phyloP scores from a whole-genome alignment of 495 filamentous ascomycete species.

The Bacidia rubella region DNA sequence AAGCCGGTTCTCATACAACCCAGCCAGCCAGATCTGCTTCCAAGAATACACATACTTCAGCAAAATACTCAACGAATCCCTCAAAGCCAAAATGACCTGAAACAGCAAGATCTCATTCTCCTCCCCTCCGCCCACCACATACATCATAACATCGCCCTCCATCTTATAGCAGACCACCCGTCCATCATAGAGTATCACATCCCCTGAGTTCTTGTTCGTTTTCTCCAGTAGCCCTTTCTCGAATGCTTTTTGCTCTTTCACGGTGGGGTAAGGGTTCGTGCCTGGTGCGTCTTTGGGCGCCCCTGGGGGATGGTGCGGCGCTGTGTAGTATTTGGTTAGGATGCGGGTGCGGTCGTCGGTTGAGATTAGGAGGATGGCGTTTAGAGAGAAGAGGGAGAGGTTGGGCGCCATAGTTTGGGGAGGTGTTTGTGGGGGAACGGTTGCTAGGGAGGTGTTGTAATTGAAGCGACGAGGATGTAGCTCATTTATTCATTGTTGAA shows the following conservation, averaged over 20 bases:
- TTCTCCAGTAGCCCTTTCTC: conserved; percentile 94
- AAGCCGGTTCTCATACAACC: not conserved
- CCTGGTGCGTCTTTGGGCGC: conserved; percentile 44
- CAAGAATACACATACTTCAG: conserved; percentile 58
- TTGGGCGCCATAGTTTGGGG: conserved; percentile 33
- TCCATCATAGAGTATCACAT: conserved; percentile 95
- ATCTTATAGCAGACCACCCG: conserved; percentile 92
- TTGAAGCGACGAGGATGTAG: not conserved
- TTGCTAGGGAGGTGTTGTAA: not conserved
- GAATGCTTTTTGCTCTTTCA: conserved; percentile 88
- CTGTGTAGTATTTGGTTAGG: conserved; percentile 88
- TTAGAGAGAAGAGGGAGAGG: conserved; percentile 83
- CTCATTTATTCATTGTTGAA: not conserved
- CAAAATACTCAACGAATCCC: conserved; percentile 79
- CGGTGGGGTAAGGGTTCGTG: conserved; percentile 69
- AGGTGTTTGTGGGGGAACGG: conserved; percentile 1
- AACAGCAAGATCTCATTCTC: conserved; percentile 97
- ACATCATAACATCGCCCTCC: conserved; percentile 94
- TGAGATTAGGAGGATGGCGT: conserved; percentile 82
- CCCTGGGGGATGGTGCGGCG: conserved; percentile 60
- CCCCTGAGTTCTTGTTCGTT: conserved; percentile 85
- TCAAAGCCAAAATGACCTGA: conserved; percentile 74
- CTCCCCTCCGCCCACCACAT: conserved; percentile 80
- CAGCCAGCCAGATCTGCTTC: not conserved
- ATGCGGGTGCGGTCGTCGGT: conserved; percentile 79